Base-by-base conservation (phyloP, 2,329 filamentous ascomycete genomes). In the Cladophialophora carrionii region DNA sequence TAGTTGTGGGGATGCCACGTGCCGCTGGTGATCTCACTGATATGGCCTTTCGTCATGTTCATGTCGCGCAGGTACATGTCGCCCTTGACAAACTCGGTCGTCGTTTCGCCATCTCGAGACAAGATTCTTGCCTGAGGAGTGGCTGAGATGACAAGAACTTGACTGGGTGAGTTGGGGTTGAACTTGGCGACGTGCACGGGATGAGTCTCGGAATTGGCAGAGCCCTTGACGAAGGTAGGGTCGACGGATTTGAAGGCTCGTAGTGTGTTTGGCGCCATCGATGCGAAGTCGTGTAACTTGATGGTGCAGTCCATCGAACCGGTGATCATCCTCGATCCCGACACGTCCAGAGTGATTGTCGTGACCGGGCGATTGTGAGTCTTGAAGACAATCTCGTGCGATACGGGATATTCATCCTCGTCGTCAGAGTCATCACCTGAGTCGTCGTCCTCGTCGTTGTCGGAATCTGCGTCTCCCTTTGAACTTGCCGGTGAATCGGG, bases 41-140 rank as follows among this genome's bases (percentile, higher is more conserved):
- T 88, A 78, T 99, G 95, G 1, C 95, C 95, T 76, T 97, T 98
- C 4, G 95, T 99, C 76, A 98, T 93, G 78, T 97, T 87, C 90
- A 98, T 96, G 76, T 99, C 95, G 61, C 94, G 86, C 70, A 99
- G 80, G 73, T 99, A 99, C 93, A 98, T 98, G 76, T 99, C 95
- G 53, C 95, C 95, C 79, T 99, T 99, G 71, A 92, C 89, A 70
- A 96, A 98, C 74, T 97, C 92, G 0, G 89, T 89, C 56, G 96
- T 73, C 7, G 90, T 84, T 52, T 96, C 91, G 46, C 95, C 95
- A 79, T 99, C 94, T 73, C 95, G 88, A 72, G 87, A 91, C 76
- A 98, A 84, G 26, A 99, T 88, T 76, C 92, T 93, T 12, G 94
- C 91, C 76, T 98, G 94, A 1, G 94, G 89, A 48, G 94, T 91